Evolutionary conservation across 305 asterid genomes (phyloP).

Genomic region (Rubia tinctorum): DNA sequence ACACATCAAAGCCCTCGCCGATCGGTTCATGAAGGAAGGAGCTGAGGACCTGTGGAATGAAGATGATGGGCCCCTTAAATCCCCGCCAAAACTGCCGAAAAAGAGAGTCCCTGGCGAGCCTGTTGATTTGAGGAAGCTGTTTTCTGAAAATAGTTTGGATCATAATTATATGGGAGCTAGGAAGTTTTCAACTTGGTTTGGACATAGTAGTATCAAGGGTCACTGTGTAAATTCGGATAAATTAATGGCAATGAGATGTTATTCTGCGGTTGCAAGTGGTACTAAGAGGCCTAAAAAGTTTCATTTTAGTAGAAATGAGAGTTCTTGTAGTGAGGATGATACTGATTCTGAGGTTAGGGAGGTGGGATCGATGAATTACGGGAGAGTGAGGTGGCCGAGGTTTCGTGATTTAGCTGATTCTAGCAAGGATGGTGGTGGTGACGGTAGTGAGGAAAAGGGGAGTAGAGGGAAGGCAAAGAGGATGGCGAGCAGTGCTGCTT

Average conservation of each 20-base stretch:
- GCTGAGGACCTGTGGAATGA: constrained; percentile 97
- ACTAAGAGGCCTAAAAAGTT: constrained; percentile 21
- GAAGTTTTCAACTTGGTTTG: constrained; percentile 23
- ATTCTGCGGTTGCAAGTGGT: constrained; percentile 36
- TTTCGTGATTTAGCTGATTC: constrained; percentile 50
- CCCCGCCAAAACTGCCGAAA: constrained; percentile 27
- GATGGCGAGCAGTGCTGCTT: constrained; percentile 56
- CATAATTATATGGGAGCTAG: constrained; percentile 16
- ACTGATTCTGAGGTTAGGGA: constrained; percentile 23
- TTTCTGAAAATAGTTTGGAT: constrained; percentile 21
- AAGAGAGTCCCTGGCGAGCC: constrained; percentile 32
- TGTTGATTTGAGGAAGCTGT: constrained; percentile 47
- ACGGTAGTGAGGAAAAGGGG: constrained; percentile 19
- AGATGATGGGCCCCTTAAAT: constrained; percentile 57
- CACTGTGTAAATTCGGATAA: constrained; percentile 19
- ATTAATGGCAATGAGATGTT: constrained; percentile 30
- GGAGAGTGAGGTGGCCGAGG: constrained; percentile 50
- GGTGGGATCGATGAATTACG: constrained; percentile 20
- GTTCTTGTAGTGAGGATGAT: constrained; percentile 27
- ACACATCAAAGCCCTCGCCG: constrained; percentile 80
- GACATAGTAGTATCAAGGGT: constrained; percentile 3
- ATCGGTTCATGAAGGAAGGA: constrained; percentile 92
- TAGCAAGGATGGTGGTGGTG: constrained; percentile 27
- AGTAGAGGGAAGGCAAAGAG: constrained; percentile 27
- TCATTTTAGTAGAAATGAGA: constrained; percentile 35